A percentile compares a stretch with the other conserved stretches of the same genome.
Conservation (phyloP, 1,139 yeast species). For the Yamadazyma dendronema region DNA sequence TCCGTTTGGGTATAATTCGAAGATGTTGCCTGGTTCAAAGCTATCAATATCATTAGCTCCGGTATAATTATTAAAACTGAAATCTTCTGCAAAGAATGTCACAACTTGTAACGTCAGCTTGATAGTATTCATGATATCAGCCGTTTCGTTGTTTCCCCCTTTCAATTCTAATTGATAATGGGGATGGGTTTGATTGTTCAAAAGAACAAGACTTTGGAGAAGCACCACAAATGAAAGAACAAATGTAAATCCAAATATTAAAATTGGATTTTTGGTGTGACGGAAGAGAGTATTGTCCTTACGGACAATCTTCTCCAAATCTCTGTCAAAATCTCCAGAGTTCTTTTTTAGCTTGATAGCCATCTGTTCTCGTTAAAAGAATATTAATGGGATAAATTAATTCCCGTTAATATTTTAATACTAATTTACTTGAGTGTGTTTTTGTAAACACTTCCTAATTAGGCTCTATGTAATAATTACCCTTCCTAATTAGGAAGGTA, state of each 20-base stretch:
- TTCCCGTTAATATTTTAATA: too few species aligned
- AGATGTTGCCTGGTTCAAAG: constrained; percentile 40
- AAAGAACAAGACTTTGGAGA: constrained; percentile 11
- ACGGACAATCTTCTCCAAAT: constrained; percentile 1
- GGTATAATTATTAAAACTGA: constrained; percentile 32
- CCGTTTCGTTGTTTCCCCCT: constrained; percentile 15
- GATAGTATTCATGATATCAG: constrained; percentile 17
- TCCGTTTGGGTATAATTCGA: constrained; percentile 46
- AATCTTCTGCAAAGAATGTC: constrained; percentile 57
- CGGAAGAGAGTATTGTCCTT: neutral
- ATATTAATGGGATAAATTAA: too few species aligned
- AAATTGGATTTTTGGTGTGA: neutral
- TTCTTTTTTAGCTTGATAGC: constrained; percentile 8
- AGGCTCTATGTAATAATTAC: constrained; percentile 5
- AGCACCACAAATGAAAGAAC: constrained; percentile 12
- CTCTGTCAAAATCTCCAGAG: constrained; percentile 7
- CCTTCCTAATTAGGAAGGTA: constrained; percentile 5
- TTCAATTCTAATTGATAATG: constrained; percentile 12
- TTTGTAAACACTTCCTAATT: constrained; percentile 12
- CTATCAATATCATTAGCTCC: constrained; percentile 40
- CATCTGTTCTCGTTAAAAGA: too few species aligned
- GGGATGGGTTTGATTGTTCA: constrained; percentile 9
- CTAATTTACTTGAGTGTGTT: neutral
- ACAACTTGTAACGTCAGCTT: constrained; percentile 51
- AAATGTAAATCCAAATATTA: constrained; percentile 6